phyloP scores from a whole-genome alignment of 2,329 filamentous ascomycete genomes.

The Coniosporium tulheliwenetii region DNA sequence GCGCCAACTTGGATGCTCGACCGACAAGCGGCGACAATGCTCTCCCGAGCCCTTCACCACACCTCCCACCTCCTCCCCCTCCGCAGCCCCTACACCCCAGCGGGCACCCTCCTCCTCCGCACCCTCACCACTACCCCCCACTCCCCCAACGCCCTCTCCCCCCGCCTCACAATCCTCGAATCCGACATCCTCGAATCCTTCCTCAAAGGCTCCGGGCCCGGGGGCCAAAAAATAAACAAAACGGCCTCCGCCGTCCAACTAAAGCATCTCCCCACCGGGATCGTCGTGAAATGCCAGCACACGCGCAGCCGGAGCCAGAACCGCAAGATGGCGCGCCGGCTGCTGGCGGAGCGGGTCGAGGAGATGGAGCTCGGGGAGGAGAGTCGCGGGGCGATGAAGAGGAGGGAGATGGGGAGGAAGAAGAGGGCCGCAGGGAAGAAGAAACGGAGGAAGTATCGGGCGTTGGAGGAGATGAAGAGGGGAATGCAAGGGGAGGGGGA shows the following conservation, averaged over 20 bases:
- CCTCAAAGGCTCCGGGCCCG: conserved; percentile 81
- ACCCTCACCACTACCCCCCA: conserved; percentile 9
- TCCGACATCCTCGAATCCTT: conserved; percentile 71
- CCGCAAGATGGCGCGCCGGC: conserved; percentile 62
- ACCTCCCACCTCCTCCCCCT: not conserved
- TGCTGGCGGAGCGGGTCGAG: conserved; percentile 68
- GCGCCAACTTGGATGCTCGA: too few relatives aligned
- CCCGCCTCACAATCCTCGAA: conserved; percentile 57
- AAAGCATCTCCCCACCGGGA: conserved; percentile 74
- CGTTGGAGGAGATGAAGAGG: conserved; percentile 36
- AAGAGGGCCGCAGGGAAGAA: conserved; percentile 71
- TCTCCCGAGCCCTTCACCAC: not conserved
- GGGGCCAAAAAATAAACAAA: conserved; percentile 98
- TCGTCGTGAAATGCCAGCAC: conserved; percentile 87
- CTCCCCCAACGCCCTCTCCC: conserved; percentile 46
- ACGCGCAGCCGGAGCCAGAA: conserved; percentile 81
- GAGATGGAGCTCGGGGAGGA: conserved; percentile 54
- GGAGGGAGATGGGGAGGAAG: conserved; percentile 46
- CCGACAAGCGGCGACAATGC: too few relatives aligned
- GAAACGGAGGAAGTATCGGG: conserved; percentile 61
- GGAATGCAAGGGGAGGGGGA: conserved; percentile 11
- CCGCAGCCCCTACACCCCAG: not conserved
- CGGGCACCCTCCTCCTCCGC: conserved; percentile 3
- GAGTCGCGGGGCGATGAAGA: conserved; percentile 50
- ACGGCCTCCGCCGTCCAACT: conserved; percentile 90